Conservation (phyloP, 2,329 filamentous ascomycete species). For the Hymenoscyphus scutula region DNA sequence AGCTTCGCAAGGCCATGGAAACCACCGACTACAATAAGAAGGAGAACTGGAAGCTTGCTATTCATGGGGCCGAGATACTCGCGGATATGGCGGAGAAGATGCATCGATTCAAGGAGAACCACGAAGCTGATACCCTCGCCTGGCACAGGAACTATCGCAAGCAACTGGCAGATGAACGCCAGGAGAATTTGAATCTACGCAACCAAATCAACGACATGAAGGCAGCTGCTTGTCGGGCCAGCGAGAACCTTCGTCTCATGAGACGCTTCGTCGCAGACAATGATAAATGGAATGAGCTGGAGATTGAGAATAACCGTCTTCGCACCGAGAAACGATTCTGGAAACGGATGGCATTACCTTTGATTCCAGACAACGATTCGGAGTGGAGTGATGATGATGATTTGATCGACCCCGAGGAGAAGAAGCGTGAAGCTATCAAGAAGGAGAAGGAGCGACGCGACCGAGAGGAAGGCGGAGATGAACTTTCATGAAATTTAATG, state of each 20-base stretch:
- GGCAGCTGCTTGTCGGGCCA: slow-evolving; percentile 56
- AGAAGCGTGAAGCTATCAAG: slow-evolving; percentile 43
- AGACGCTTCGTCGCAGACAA: slow-evolving; percentile 56
- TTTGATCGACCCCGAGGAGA: slow-evolving; percentile 59
- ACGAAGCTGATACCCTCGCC: slow-evolving; percentile 58
- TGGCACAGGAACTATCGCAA: slow-evolving; percentile 67
- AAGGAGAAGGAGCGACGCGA: slow-evolving; percentile 31
- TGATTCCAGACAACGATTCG: slow-evolving; percentile 56
- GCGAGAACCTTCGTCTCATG: slow-evolving; percentile 56
- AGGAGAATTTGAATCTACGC: slow-evolving; percentile 60
- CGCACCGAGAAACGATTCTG: slow-evolving; percentile 63
- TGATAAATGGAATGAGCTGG: slow-evolving; percentile 50
- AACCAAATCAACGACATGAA: slow-evolving; percentile 69
- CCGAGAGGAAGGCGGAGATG: slow-evolving; percentile 20
- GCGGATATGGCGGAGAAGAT: slow-evolving; percentile 60
- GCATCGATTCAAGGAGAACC: slow-evolving; percentile 63
- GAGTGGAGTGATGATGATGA: slow-evolving; percentile 63
- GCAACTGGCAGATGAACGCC: slow-evolving; percentile 63
- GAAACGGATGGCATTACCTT: slow-evolving; percentile 65
- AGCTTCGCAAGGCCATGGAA: slow-evolving; percentile 61
- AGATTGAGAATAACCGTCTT: slow-evolving; percentile 50
- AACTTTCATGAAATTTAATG: slow-evolving; percentile 3
- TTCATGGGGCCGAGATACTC: slow-evolving; percentile 55
- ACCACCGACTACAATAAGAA: slow-evolving; percentile 59
- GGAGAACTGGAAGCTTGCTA: slow-evolving; percentile 56